These are phyloP conservation scores for Boletus insuetus DNA, from an alignment of 768 basidiomycete species.

Conservation along the genomic window DNA sequence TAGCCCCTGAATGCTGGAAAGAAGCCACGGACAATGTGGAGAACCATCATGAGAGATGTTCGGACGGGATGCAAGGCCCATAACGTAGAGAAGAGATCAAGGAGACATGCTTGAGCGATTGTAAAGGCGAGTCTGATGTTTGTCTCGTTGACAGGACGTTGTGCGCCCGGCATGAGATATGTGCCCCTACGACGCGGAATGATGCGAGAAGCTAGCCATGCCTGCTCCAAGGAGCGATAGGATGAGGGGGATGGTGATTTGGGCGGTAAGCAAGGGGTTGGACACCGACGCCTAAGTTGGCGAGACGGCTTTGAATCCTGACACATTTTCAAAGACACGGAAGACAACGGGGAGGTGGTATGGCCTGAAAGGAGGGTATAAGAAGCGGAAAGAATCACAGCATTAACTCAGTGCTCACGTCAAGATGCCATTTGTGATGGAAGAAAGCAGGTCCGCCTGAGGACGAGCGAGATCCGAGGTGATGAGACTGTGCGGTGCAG, in stretches of 20 bases:
- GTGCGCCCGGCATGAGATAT: constrained; percentile 63
- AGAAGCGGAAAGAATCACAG: constrained; percentile 29
- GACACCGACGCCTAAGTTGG: constrained; percentile 18
- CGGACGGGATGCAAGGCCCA: constrained; percentile 64
- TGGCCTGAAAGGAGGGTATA: constrained; percentile 27
- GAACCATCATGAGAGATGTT: constrained; percentile 64
- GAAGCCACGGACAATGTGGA: constrained; percentile 70
- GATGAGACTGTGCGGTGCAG: constrained; percentile 25
- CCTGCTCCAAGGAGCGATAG: constrained; percentile 35
- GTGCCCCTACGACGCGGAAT: constrained; percentile 44
- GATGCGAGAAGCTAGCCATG: constrained; percentile 58
- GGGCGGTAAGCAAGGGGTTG: constrained; percentile 2
- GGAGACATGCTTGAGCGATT: constrained; percentile 51
- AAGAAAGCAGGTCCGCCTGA: constrained; percentile 24
- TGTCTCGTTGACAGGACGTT: constrained; percentile 54
- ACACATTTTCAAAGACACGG: constrained; percentile 22
- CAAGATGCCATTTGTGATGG: constrained; percentile 19
- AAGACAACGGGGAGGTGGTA: constrained; percentile 14
- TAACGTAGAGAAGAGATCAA: constrained; percentile 49
- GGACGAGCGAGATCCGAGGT: constrained; percentile 34
- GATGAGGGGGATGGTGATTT: neutral
- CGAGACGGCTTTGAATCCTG: constrained; percentile 22
- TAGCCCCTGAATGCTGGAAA: constrained; percentile 83
- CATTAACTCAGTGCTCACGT: constrained; percentile 32
- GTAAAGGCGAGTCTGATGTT: constrained; percentile 58